Base-by-base conservation (phyloP, 805 yeast genomes). In the Saccharomycopsis sp. region DNA sequence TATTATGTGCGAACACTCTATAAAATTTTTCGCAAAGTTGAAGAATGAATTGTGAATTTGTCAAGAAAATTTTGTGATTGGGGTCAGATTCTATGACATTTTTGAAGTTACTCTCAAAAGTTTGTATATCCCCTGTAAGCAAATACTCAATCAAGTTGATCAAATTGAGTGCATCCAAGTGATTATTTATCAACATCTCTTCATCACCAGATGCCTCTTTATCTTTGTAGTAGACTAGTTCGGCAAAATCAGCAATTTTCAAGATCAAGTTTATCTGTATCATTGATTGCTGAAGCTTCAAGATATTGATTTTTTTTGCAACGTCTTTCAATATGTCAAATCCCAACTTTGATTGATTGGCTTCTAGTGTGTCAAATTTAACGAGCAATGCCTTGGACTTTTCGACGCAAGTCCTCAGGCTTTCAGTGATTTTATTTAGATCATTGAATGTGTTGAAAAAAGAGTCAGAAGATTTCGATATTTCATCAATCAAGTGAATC, bases 381-480 rank as follows among this genome's bases (percentile, higher is more conserved):
- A 52, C 43, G 27, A 67, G 62, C n/a, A 88, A 59, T 0, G 55
- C 52, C 23, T 67, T 56, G 36, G 80, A 63, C 30, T 68, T 62
- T 4, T 57, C 54, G 0, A 80, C 63, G 18, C 87, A 70, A 9
- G 57, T 55, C 9, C 64, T 60, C 2, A 88, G 73, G 47, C 71
- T 73, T 2, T 58, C 54, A 36, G 77, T 73, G 26, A 88, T 76
- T 5, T 64, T 66, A 51, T 77, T 77, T 42, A 92, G 70, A 48
- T 86, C 94, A 40, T 78, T 84, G 41, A 94, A 63, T 0, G 96
- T 88, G 38, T 75, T 75, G 60, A 87, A 87, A 54, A 92, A 89
- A 5, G 88, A 77, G 39, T 77, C 75, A 0, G 96, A 84, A 0
- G 95, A 81, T 48, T 74, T 73, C 3, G 95, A 80, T 23, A 92